These are phyloP conservation scores for Aspergillus ochraceoroseus DNA, from an alignment of 2,329 filamentous ascomycete genomes.

Conservation along the genomic window DNA sequence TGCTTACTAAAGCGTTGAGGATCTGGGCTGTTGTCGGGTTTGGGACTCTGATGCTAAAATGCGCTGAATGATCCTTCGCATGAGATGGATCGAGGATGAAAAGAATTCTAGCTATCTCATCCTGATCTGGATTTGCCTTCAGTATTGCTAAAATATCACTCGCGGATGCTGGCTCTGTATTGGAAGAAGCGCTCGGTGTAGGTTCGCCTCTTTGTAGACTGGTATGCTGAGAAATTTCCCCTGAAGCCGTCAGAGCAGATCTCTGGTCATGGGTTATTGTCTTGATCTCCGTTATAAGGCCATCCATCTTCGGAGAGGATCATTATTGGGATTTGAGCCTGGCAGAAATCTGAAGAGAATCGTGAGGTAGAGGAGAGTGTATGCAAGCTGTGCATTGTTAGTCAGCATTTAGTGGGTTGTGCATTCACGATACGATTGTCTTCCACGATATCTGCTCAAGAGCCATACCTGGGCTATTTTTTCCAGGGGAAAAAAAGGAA, in stretches of 20 bases:
- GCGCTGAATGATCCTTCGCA: constrained; percentile 18
- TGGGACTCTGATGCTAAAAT: constrained; percentile 58
- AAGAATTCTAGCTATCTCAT: constrained; percentile 31
- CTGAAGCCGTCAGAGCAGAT: constrained; percentile 17
- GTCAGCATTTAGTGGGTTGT: not conserved
- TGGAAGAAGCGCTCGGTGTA: constrained; percentile 13
- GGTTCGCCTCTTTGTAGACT: constrained; percentile 13
- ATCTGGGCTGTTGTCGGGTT: constrained; percentile 68
- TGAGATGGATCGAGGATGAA: constrained; percentile 35
- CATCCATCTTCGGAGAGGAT: constrained; percentile 32
- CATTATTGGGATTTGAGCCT: constrained; percentile 7
- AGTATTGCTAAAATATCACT: constrained; percentile 37
- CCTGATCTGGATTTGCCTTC: constrained; percentile 38
- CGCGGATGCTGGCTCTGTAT: constrained; percentile 25
- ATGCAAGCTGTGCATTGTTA: constrained; percentile 8
- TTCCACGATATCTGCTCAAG: too few relatives aligned
- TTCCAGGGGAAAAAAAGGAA: too few relatives aligned
- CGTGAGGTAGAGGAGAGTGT: constrained; percentile 18
- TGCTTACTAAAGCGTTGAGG: constrained; percentile 66
- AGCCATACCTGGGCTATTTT: too few relatives aligned
- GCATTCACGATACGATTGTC: too few relatives aligned
- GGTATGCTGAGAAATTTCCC: constrained; percentile 12
- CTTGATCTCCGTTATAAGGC: constrained; percentile 39
- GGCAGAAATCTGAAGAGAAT: constrained; percentile 9
- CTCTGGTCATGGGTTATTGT: constrained; percentile 28